phyloP scores from a whole-genome alignment of 2,329 filamentous ascomycete genomes.

The Chrysoporthe austroafricana region DNA sequence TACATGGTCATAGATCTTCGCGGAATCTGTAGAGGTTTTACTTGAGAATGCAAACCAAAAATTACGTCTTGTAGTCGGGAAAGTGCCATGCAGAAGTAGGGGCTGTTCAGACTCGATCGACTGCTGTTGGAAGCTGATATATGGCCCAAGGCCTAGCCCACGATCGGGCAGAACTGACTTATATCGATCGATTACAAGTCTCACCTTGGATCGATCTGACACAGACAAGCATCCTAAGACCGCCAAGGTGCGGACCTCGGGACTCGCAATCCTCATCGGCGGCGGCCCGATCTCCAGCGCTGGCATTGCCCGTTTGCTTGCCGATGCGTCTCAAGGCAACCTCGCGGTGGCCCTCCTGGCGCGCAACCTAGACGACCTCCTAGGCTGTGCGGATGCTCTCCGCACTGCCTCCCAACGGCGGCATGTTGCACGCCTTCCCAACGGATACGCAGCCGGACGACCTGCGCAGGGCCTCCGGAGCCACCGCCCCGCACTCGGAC shows the following conservation, averaged over 20 bases:
- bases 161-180: not conserved
- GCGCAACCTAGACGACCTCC: slow-evolving; percentile 50
- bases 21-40: slow-evolving; percentile 14
- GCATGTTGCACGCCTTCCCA: slow-evolving; percentile 54
- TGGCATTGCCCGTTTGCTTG: slow-evolving; percentile 60
- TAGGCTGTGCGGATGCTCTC: slow-evolving; percentile 45
- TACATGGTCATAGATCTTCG: slow-evolving; percentile 10
- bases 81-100: not conserved
- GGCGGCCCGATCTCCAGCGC: slow-evolving; percentile 55
- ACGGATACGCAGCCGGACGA: slow-evolving; percentile 52
- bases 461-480: slow-evolving; percentile 51
- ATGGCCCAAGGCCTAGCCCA: not conserved
- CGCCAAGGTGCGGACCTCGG: slow-evolving; percentile 47
- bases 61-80: not conserved
- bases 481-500: slow-evolving; percentile 51
- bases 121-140: not conserved
- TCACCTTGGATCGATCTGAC: not conserved
- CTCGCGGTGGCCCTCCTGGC: slow-evolving; percentile 59
- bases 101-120: not conserved
- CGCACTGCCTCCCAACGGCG: slow-evolving; percentile 43
- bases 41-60: slow-evolving; percentile 12
- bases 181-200: not conserved
- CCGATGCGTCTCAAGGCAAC: slow-evolving; percentile 54
- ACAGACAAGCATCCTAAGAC: not conserved
- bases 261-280: slow-evolving; percentile 55